Evolutionary conservation across 768 basidiomycete genomes (phyloP), one percentile per base, ranked within the genome.

Genomic region (Boletales sp.): DNA sequence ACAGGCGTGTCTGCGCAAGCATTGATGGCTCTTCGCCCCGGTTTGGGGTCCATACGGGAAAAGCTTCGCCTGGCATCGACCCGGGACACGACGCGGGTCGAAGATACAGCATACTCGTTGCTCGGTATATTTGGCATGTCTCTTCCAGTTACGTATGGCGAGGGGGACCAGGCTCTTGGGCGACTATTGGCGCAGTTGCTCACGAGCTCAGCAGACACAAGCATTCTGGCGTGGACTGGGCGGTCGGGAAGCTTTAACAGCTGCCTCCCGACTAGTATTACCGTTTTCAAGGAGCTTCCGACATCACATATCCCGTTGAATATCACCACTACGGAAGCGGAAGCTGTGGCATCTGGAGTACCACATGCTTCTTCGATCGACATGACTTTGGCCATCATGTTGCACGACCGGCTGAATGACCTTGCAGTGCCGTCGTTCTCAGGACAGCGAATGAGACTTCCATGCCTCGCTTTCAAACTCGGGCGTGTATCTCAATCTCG

Each of bases 211-310:
- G 50, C 42, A 5, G 50, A 54, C 13, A 31, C 29, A 2, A 46
- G 30, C 15, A 44, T 55, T 14, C 53, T 55, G 13, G 53, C 42
- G 1, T 55, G 53, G 53, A 55, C 38, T 1, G 53, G 53, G 19
- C 29, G 7, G 18, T 35, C 50, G 1, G 50, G 45, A 2, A n/a
- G 5, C 0, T 47, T 43, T 17, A 52, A 54, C 8, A 54, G 48
- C 12, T 48, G 52, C n/a, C 46, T 54, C 5, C 55, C 55, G 6
- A 29, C 30, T 1, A 13, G 13, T 18, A 32, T 50, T 18, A n/a
- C 6, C 0, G 39, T 48, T 7, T 27, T 5, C 24, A 27, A 27
- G 24, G 5, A 27, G 4, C 53, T 54, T 38, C 42, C 45, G 1
- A 39, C 34, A 5, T n/a, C 45, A 9, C 46, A 50, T 14, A 40